Evolutionary conservation across 2,329 filamentous ascomycete genomes (phyloP).

Genomic region (Arthroderma uncinatum): DNA sequence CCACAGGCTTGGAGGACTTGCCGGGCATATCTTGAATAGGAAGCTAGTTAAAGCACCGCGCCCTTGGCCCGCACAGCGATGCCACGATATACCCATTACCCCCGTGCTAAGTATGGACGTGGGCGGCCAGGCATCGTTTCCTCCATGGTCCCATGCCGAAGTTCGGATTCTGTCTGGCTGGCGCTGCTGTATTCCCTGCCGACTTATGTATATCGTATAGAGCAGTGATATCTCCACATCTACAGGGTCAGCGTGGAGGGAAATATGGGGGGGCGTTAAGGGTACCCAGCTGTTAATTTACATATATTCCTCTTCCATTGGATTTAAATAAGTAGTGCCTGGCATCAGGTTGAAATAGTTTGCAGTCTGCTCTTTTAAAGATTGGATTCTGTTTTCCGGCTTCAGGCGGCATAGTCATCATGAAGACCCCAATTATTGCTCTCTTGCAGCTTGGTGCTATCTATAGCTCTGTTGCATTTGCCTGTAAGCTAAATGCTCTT

Average conservation of each 20-base stretch:
- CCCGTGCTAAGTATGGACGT: no score
- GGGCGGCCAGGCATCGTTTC: no score
- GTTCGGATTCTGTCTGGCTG: no score
- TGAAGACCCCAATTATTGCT: neutral
- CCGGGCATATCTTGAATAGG: neutral
- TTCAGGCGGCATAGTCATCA: neutral
- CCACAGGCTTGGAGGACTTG: neutral
- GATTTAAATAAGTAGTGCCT: neutral
- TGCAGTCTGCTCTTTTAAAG: neutral
- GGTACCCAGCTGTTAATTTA: neutral
- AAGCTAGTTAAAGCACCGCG: slow-evolving; percentile 1
- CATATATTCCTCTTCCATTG: neutral
- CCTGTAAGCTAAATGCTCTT: neutral
- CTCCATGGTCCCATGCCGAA: no score
- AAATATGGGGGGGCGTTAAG: neutral
- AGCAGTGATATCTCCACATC: no score
- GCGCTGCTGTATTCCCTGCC: no score
- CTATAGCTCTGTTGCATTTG: neutral
- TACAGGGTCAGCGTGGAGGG: neutral
- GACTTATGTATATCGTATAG: no score
- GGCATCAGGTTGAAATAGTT: neutral
- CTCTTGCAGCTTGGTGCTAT: neutral
- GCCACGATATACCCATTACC: neutral
- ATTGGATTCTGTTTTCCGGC: neutral
- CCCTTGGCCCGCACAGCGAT: neutral